A percentile compares a stretch with the other conserved stretches of the same genome.
Evolutionary conservation across 2,329 filamentous ascomycete species (phyloP).

Genomic region (Claviceps cyperi): DNA sequence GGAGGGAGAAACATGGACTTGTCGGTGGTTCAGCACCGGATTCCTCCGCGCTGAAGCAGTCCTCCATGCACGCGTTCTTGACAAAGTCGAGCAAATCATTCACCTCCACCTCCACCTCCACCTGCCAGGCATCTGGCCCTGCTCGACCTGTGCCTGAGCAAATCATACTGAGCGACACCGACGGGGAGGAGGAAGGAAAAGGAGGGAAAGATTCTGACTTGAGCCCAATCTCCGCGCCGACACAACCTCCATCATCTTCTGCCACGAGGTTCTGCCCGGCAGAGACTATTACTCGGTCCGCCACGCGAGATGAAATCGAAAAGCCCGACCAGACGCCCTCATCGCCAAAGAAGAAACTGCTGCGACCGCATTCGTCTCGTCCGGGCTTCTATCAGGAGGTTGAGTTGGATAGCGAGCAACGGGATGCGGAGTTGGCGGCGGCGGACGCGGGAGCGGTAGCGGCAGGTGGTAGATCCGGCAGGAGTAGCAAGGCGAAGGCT

Average conservation of each 20-base stretch:
- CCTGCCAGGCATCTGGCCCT: background rate
- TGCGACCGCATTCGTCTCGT: slow-evolving; percentile 22
- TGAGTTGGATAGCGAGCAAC: slow-evolving; percentile 13
- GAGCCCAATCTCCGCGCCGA: slow-evolving; percentile 1
- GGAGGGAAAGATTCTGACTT: slow-evolving; percentile 9
- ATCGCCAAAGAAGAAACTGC: slow-evolving; percentile 22
- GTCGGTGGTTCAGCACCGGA: background rate
- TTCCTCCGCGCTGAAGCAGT: slow-evolving; percentile 17
- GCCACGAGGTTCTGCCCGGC: background rate
- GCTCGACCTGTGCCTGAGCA: background rate
- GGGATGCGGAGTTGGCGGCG: slow-evolving; percentile 11
- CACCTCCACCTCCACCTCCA: background rate
- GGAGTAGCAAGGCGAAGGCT: slow-evolving; percentile 1
- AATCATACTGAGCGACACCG: background rate
- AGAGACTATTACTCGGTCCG: background rate
- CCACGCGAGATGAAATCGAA: slow-evolving; percentile 2
- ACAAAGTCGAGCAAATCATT: background rate
- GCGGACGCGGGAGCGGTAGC: slow-evolving; percentile 3
- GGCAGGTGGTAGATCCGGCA: slow-evolving; percentile 7
- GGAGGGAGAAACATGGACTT: background rate
- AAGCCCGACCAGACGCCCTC: slow-evolving; percentile 1
- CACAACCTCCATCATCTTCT: background rate
- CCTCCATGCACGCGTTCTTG: slow-evolving; percentile 18
- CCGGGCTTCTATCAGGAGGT: slow-evolving; percentile 25
- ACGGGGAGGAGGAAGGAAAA: background rate